Evolutionary conservation across 192 early-diverging fungal species (phyloP).

Genomic region (Podila minutissima): DNA sequence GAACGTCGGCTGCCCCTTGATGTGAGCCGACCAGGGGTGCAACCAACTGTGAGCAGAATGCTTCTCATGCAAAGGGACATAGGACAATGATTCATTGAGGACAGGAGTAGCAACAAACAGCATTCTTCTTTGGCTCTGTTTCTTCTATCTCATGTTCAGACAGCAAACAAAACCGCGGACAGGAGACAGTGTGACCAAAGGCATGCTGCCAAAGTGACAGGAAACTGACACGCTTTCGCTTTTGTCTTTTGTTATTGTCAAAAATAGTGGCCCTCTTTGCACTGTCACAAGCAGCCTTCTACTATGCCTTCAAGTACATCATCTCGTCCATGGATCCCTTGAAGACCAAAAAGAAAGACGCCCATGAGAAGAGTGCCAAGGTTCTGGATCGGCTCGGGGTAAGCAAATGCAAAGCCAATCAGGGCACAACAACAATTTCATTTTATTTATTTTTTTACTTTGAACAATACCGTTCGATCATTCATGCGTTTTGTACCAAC

Average conservation of each 20-base stretch:
- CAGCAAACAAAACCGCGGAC: not conserved
- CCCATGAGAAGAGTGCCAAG: slow-evolving; percentile 77
- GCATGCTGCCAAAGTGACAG: no score
- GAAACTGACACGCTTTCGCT: not conserved
- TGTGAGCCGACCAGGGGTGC: no score
- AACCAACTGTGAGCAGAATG: no score
- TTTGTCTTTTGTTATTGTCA: not conserved
- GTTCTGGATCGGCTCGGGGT: slow-evolving; percentile 77
- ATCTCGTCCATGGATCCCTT: slow-evolving; percentile 79
- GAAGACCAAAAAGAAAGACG: slow-evolving; percentile 75
- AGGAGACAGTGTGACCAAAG: not conserved
- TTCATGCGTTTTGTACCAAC: not conserved
- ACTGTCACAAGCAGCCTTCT: slow-evolving; percentile 87
- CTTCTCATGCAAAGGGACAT: no score
- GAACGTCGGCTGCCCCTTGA: no score
- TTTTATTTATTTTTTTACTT: no score
- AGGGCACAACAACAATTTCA: no score
- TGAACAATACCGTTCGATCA: no score
- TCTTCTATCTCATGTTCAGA: not conserved
- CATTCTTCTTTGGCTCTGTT: no score
- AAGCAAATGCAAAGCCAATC: slow-evolving; percentile 7
- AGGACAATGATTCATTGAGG: no score
- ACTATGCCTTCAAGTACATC: slow-evolving; percentile 88
- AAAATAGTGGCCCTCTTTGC: slow-evolving; percentile 80
- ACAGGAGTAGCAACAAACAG: no score